phyloP scores from a whole-genome alignment of 345 rosid genomes.

The Heritiera fomes region DNA sequence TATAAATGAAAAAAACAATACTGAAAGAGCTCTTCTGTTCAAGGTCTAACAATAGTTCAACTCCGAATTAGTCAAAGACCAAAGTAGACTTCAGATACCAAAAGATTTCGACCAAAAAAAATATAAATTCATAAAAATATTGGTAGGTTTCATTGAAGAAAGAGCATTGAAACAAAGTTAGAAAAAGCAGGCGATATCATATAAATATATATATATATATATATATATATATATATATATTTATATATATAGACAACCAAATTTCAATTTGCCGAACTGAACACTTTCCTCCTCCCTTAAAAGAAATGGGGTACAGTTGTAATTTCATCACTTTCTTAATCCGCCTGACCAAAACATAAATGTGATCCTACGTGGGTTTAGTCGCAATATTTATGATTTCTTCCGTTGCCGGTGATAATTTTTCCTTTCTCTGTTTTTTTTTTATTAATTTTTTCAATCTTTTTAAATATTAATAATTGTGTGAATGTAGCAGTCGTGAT shows the following conservation, averaged over 20 bases:
- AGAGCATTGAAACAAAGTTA: background rate
- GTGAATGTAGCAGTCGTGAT: background rate
- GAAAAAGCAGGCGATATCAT: background rate
- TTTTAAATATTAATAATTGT: background rate
- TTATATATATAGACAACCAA: too few species aligned
- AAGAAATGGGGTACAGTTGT: background rate
- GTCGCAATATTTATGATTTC: background rate
- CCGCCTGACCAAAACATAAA: background rate
- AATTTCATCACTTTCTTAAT: background rate
- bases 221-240: too few species aligned
- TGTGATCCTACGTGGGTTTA: background rate
- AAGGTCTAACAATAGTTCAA: too few species aligned
- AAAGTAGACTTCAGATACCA: too few species aligned
- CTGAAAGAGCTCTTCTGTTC: too few species aligned
- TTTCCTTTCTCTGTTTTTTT: background rate
- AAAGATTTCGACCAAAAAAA: too few species aligned
- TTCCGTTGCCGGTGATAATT: background rate
- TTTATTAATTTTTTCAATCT: background rate
- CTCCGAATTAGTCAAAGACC: too few species aligned
- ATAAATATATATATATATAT: too few species aligned
- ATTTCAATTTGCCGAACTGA: too few species aligned
- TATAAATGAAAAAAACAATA: too few species aligned
- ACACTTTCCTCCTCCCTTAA: background rate
- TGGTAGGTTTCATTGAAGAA: background rate
- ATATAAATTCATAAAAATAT: too few species aligned